Evolutionary conservation across 768 basidiomycete genomes (phyloP).

Genomic region (Neoboletus magnificus): DNA sequence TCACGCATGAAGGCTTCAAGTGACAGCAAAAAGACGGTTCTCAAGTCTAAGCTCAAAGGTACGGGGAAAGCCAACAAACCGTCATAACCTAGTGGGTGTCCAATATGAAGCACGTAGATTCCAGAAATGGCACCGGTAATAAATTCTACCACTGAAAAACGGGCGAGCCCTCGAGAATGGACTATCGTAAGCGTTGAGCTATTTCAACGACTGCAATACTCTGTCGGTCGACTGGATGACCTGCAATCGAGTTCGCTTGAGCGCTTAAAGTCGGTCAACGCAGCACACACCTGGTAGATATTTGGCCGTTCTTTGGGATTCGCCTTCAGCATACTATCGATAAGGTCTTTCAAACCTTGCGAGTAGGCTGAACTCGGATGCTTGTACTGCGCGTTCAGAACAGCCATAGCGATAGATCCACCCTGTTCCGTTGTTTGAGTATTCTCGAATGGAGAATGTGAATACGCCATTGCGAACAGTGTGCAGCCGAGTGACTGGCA

Average conservation of each 20-base stretch:
- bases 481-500: constrained; percentile 93
- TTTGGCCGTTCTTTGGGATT: constrained; percentile 81
- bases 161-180: neutral
- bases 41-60: neutral
- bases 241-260: constrained; percentile 33
- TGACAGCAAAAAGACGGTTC: neutral
- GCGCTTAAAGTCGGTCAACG: neutral
- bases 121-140: constrained; percentile 7
- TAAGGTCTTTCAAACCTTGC: constrained; percentile 74
- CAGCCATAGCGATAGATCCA: constrained; percentile 97
- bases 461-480: constrained; percentile 90
- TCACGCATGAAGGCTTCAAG: neutral
- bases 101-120: neutral
- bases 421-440: constrained; percentile 90
- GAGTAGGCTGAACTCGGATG: constrained; percentile 88
- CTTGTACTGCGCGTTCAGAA: constrained; percentile 88
- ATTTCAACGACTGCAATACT: constrained; percentile 58
- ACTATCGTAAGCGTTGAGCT: constrained; percentile 4
- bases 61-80: neutral
- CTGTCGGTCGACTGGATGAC: constrained; percentile 64
- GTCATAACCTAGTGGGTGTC: constrained; percentile 4
- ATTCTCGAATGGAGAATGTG: constrained; percentile 95
- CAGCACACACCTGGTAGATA: constrained; percentile 67
- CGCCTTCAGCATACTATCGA: constrained; percentile 80
- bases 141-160: constrained; percentile 6